Evolutionary conservation across 768 basidiomycete species (phyloP).

Genomic region (Mrakia hoshinonis): DNA sequence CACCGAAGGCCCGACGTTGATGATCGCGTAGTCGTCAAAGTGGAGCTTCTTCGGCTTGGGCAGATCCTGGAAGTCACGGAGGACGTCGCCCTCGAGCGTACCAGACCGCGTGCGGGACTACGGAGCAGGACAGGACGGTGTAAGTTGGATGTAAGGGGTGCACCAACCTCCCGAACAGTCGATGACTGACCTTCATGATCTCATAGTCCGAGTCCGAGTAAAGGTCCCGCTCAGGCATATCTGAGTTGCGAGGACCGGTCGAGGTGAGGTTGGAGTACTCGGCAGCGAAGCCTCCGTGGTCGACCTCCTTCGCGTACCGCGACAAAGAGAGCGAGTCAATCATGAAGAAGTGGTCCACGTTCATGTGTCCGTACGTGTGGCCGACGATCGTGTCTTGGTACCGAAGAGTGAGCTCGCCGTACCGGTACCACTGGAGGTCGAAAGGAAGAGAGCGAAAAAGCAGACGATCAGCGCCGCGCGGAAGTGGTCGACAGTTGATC

Average conservation of each 20-base stretch:
- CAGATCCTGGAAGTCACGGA: conserved; percentile 58
- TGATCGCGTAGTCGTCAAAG: conserved; percentile 59
- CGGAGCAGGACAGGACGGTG: neutral
- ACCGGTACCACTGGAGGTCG: conserved; percentile 45
- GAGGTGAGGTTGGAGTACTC: neutral
- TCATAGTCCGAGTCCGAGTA: neutral
- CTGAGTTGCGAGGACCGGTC: neutral
- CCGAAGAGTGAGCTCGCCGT: conserved; percentile 55
- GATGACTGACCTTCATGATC: neutral
- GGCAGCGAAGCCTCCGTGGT: neutral
- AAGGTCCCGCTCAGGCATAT: neutral
- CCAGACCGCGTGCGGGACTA: conserved; percentile 36
- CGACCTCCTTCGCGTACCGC: conserved; percentile 1
- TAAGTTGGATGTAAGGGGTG: neutral
- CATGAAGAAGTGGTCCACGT: conserved; percentile 54
- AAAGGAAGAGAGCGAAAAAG: neutral
- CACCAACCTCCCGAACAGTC: too few relatives aligned
- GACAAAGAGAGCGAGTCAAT: conserved; percentile 27
- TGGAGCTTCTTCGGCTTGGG: conserved; percentile 44
- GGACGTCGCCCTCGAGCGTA: conserved; percentile 52
- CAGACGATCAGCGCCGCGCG: neutral
- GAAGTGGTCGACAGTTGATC: neutral
- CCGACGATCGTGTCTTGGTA: conserved; percentile 84
- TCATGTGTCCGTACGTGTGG: conserved; percentile 62
- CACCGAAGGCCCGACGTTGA: conserved; percentile 71